phyloP scores from a whole-genome alignment of 2,329 filamentous ascomycete genomes.

The Apiospora malaysiana region DNA sequence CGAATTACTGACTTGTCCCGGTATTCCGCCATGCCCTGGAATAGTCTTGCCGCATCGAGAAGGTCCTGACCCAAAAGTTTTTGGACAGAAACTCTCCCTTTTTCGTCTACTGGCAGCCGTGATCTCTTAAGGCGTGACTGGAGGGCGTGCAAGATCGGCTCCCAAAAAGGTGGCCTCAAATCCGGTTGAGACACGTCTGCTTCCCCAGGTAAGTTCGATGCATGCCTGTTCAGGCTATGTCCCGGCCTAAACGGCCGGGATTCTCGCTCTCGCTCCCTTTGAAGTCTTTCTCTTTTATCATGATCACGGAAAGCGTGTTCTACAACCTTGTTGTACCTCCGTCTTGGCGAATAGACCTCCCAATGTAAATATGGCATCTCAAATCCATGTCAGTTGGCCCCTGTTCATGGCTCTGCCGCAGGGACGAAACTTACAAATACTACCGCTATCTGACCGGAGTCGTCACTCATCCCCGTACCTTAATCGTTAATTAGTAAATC shows the following conservation, averaged over 20 bases:
- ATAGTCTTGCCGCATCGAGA: slow-evolving; percentile 29
- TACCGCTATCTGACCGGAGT: slow-evolving; percentile 28
- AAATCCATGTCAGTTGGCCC: not conserved
- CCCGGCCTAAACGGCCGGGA: too few species aligned
- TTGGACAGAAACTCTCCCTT: slow-evolving; percentile 24
- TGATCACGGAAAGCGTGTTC: slow-evolving; percentile 18
- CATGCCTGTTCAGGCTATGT: too few species aligned
- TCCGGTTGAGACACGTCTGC: not conserved
- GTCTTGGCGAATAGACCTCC: slow-evolving; percentile 44
- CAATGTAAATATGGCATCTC: slow-evolving; percentile 50
- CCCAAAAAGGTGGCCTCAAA: not conserved
- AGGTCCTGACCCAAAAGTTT: slow-evolving; percentile 38
- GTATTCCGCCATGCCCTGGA: slow-evolving; percentile 44
- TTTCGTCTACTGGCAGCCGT: slow-evolving; percentile 3
- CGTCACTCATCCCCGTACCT: not conserved
- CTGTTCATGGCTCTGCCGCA: not conserved
- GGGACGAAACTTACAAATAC: slow-evolving; percentile 31
- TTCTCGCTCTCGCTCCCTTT: slow-evolving; percentile 17
- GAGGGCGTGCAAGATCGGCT: not conserved
- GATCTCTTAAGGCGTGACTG: not conserved
- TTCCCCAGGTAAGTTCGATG: not conserved
- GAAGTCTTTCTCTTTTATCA: not conserved
- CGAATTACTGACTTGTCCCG: slow-evolving; percentile 42
- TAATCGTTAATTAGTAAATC: not conserved
- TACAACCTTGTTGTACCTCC: slow-evolving; percentile 37